Evolutionary conservation across 2,329 filamentous ascomycete genomes (phyloP).

Genomic region (Pseudogymnoascus pannorum): DNA sequence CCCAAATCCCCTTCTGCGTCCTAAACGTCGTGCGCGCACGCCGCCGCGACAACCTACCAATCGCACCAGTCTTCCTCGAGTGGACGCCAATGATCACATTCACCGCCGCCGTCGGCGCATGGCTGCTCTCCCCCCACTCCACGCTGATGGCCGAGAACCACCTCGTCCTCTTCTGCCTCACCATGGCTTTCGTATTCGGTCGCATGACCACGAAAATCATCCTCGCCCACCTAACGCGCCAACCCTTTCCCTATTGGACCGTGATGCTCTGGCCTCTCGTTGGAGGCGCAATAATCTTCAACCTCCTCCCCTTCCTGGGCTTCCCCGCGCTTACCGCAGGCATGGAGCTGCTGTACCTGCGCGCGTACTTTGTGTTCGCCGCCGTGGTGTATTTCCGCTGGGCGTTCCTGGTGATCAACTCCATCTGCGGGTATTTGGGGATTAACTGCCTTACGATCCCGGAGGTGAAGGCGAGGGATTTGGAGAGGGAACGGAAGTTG

Average conservation of each 20-base stretch:
- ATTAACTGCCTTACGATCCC: slow-evolving; percentile 93
- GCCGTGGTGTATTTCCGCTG: slow-evolving; percentile 84
- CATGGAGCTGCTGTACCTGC: slow-evolving; percentile 73
- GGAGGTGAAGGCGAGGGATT: slow-evolving; percentile 38
- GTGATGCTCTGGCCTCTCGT: slow-evolving; percentile 81
- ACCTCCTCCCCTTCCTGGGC: slow-evolving; percentile 66
- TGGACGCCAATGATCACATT: slow-evolving; percentile 89
- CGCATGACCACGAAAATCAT: slow-evolving; percentile 99
- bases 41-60: slow-evolving; percentile 60
- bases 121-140: slow-evolving; percentile 87
- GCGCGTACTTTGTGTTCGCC: slow-evolving; percentile 76
- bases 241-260: slow-evolving; percentile 96
- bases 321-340: slow-evolving; percentile 57
- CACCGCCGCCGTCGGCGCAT: slow-evolving; percentile 65
- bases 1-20: slow-evolving; percentile 84
- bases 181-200: slow-evolving; percentile 94
- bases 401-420: slow-evolving; percentile 83
- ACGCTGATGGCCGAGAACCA: slow-evolving; percentile 76
- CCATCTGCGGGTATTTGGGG: slow-evolving; percentile 84
- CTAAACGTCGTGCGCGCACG: slow-evolving; percentile 77
- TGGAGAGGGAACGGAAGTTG: slow-evolving; percentile 4
- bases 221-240: slow-evolving; percentile 83
- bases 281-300: slow-evolving; percentile 73
- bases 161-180: slow-evolving; percentile 84
- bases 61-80: slow-evolving; percentile 80